Evolutionary conservation across 2,329 filamentous ascomycete genomes (phyloP), one percentile per base, ranked within the genome.

Genomic region (Exophiala bonariae): DNA sequence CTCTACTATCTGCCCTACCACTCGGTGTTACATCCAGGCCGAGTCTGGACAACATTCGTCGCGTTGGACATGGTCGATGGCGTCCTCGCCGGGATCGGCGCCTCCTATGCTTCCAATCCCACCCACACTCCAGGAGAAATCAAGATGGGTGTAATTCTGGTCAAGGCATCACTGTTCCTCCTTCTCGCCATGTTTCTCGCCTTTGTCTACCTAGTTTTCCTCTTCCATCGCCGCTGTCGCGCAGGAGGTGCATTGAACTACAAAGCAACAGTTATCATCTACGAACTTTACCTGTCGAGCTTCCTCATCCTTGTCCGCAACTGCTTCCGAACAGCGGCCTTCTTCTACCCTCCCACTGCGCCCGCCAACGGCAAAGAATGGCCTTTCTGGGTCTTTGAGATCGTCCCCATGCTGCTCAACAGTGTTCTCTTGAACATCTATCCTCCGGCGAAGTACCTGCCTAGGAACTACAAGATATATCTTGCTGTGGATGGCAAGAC

Each of bases 41-140:
- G 78, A 3, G 70, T 83, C 3, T 78, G 83, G 55, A 83, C 80
- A 52, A 75, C 73, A 3, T 79, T 84, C 52, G 65, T 84, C 28
- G 65, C 74, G 1, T 66, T 79, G 8, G 77, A 82, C 30, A 60
- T 66, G 2, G 63, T 73, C 0, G 72, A 82, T 31, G 70, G 70
- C 44, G 49, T 50, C 7, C 64, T 81, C 2, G 78, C 77, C 16
- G 75, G 66, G 4, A 75, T 76, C 41, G 78, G 78, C 9, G 56
- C 52, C 5, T 41, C 50, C 4, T 41, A 44, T 13, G 51, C 50
- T 9, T 48, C 49, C 39, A 58, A 58, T 34, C 5, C 48, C 14
- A 19, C 41, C 2, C 54, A 69, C 32, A 61, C 69, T 0, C 49
- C 61, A 19, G 57, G 51, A 22, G 64, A 68, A 38, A 65, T 69